Evolutionary conservation across 352 stramenopile genomes (phyloP), one percentile per base, ranked within the genome.

Genomic region (Pythium guiyangense): DNA sequence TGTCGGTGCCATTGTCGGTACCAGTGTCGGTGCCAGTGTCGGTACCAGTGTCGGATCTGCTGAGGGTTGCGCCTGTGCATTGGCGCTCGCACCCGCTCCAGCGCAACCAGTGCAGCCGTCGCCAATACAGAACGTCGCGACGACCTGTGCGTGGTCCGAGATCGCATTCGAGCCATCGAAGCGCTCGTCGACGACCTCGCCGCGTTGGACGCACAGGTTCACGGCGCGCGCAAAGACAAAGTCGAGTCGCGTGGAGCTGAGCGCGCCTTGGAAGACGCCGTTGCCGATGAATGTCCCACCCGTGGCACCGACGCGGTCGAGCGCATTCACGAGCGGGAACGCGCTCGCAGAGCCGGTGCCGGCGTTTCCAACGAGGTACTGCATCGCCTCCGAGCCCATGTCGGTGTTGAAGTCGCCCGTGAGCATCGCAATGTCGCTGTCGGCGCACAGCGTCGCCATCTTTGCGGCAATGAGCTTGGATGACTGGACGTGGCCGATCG

Each of bases 251-350:
- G 59, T 65, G 26, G n/a, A 34, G 27, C 44, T 61, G 22, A 63
- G 25, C 4, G 27, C 11, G 18, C 52, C 53, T 9, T 42, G 50
- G 52, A 65, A 65, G 57, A 63, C 50, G 22, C 57, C 57, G 40
- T 55, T 56, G 43, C 59, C 59, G 22, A 65, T 65, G 45, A 65
- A 65, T 12, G 59, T 65, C 39, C 59, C 59, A 2, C 53, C 52
- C 4, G 43, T 57, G 6, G n/a, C 47, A 22, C 45, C 52, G 20
- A 42, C 43, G 17, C 48, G 18, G 6, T 65, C 52, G 17, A 65
- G 42, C n/a, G 59, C 43, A 35, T 31, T 61, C n/a, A 46, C 39
- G 6, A 65, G 52, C 25, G 52, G 59, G 44, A 60, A 61, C 45
- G 52, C 43, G 39, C 49, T 63, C 14, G 8, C 39, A 22, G 44